Conservation (phyloP, 139 green algal genomes). For the Monoraphidium neglectum region DNA sequence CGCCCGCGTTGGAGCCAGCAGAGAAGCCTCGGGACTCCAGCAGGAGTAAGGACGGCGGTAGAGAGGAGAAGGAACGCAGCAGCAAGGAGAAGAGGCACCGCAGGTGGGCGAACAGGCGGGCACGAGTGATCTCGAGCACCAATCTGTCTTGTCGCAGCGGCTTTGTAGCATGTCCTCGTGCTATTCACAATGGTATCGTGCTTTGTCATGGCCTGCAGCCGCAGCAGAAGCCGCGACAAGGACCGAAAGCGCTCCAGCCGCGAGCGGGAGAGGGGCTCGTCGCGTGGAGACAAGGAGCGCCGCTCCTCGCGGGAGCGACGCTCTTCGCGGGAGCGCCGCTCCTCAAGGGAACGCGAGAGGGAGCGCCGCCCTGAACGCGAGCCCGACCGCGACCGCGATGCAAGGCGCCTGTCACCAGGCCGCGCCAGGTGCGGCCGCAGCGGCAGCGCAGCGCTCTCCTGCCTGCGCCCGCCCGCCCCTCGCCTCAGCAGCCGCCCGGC, state of each 20-base stretch:
- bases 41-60: not conserved
- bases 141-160: too few species aligned
- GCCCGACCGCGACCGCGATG: not conserved
- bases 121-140: too few species aligned
- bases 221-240: not conserved
- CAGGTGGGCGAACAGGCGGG: too few species aligned
- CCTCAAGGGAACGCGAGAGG: not conserved
- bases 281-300: too few species aligned
- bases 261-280: too few species aligned
- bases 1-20: too few species aligned
- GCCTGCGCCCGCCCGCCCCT: not conserved
- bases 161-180: too few species aligned
- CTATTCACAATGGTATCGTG: too few species aligned
- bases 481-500: not conserved
- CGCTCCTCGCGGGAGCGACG: slow-evolving; percentile 1
- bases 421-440: slow-evolving; percentile 62
- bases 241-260: slow-evolving; percentile 5
- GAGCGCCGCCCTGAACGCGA: not conserved
- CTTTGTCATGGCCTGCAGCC: too few species aligned
- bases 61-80: too few species aligned
- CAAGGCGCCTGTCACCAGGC: slow-evolving; percentile 2
- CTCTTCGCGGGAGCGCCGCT: not conserved
- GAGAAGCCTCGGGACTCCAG: slow-evolving; percentile 4
- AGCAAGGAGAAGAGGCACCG: too few species aligned
- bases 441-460: slow-evolving; percentile 54